Base-by-base conservation (phyloP, 2,329 filamentous ascomycete genomes). In the Neofusicoccum ribis region DNA sequence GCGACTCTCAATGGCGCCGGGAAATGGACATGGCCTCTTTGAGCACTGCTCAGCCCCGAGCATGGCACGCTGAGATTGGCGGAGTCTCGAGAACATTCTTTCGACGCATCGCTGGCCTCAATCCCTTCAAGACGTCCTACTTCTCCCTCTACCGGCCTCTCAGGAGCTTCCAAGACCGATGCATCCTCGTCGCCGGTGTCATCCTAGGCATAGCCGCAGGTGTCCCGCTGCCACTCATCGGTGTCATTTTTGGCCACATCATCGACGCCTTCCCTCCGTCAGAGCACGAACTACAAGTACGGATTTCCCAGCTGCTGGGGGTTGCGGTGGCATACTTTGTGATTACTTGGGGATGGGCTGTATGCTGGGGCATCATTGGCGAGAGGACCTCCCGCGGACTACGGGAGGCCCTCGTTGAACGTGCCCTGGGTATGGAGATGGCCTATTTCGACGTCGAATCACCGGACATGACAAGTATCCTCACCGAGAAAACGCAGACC, bases 371-470 rank as follows among this genome's bases (percentile, higher is more conserved):
- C 1, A 74, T 84, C 12, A 77, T 82, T 15, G 82, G 83, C 14
- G 82, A 84, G 68, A 77, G 80, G 52, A 78, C 85, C 11, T 81
- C 82, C 5, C 75, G 82, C 64, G 78, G 78, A 37, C 72, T 84
- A 6, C 77, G 83, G 52, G 79, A 80, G 65, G 76, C 76, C 43
- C 76, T 84, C 37, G 74, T 86, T 14, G 73, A 81, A 41, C 79
- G 80, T 66, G 77, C 82, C 7, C 72, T 85, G 23, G 79, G 83
- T 36, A 79, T 84, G 70, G 83, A 85, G 60, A 81, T 83, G 69
- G 76, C 81, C 11, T 85, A 82, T 69, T 83, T 84, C 67, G 83
- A 86, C 65, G 79, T 79, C 12, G 75, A 81, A 66, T 78, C 81
- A 43, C 79, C 83, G 20, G 82, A 85, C 70, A 80, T 85, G 70